Evolutionary conservation across 225 moss, liverwort and hornwort species (phyloP), one percentile per base, ranked within the genome.

Genomic region (Polytrichum commune): DNA sequence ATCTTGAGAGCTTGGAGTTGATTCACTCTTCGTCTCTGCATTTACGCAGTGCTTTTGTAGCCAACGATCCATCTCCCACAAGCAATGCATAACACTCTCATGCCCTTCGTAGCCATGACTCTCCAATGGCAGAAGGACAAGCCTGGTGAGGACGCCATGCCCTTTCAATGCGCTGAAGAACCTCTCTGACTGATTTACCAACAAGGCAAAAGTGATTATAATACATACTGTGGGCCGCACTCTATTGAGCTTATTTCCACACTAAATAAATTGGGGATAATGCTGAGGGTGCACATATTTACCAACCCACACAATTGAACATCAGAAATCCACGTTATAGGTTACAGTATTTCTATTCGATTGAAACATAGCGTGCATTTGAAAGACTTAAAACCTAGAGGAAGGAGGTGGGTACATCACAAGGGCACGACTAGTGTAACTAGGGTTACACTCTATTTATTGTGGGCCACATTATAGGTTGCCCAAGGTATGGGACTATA

Each of bases 51-150:
- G 88, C 77, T 76, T 83, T 80, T 94, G 86, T 58, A 97, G 77
- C 97, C 97, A 97, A 78, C 94, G 89, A 75, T 97, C 94, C 97
- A 97, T 97, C 74, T 97, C 97, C 97, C 97, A 97, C 72, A 97
- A 81, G 83, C 97, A 97, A 72, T 97, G 97, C 90, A 97, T 83
- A 71, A 97, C 94, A 72, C 97, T 97, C 67, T 97, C 97, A 60
- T 90, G 83, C 67, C 92, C 94, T 78, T 91, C 88, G 65, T 90
- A 97, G 22, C 92, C 94, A 69, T 97, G 97, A 69, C 97, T 97
- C 79, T 97, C 97, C 72, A 92, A 75, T 54, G 97, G 94, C 54
- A 97, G 91, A 66, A 97, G 81, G 23, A 97, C 94, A 63, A 97
- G 90, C 69, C 97, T 83, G 29, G 91, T 79, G 18, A 97, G 88